Evolutionary conservation across 331 rosid species (phyloP).

Genomic region (Dryas integrifolia): DNA sequence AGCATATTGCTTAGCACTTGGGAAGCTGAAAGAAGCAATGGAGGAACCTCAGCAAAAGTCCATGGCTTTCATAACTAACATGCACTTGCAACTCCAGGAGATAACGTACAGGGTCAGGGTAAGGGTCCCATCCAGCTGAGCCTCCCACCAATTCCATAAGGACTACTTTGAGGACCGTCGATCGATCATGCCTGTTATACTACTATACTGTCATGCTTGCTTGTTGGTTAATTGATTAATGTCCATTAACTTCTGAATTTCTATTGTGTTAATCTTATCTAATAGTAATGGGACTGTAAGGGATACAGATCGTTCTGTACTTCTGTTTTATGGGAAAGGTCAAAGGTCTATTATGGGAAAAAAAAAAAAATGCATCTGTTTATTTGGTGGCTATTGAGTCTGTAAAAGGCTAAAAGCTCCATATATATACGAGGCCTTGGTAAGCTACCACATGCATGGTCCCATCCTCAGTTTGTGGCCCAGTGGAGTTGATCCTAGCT

Average conservation of each 20-base stretch:
- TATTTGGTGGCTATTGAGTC: no score
- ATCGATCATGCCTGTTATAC: no score
- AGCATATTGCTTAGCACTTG: conserved; percentile 67
- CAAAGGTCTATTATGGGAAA: no score
- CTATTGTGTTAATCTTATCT: background rate
- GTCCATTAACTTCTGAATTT: background rate
- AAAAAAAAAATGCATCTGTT: no score
- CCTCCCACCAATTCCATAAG: background rate
- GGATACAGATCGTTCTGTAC: no score
- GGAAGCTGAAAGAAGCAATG: conserved; percentile 69
- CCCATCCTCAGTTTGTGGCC: background rate
- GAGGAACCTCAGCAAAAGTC: conserved; percentile 69
- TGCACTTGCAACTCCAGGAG: conserved; percentile 72
- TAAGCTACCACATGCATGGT: background rate
- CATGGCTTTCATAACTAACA: conserved; percentile 66
- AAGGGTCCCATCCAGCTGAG: conserved; percentile 4
- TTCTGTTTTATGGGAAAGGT: no score
- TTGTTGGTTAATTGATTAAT: background rate
- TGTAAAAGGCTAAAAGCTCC: no score
- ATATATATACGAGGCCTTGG: background rate
- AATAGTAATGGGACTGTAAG: no score
- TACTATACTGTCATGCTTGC: no score
- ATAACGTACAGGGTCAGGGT: conserved; percentile 22
- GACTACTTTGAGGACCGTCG: no score
- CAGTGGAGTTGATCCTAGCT: background rate